These are phyloP conservation scores for Lactarius tabidus DNA, from an alignment of 768 basidiomycete genomes.

Conservation along the genomic window DNA sequence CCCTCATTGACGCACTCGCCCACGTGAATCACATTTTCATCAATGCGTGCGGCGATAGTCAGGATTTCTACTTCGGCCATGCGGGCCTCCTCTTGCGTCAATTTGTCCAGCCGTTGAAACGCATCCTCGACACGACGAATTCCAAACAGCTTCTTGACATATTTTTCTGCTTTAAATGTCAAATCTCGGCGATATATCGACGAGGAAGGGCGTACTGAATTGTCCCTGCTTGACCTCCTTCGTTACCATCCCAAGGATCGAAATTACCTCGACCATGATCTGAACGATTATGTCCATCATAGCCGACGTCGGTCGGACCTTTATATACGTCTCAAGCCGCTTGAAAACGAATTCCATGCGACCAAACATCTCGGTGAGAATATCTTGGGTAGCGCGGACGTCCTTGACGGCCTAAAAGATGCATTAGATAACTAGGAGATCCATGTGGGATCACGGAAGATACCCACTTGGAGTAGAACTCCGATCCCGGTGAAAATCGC, in stretches of 20 bases:
- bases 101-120: background rate
- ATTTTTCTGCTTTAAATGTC: background rate
- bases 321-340: background rate
- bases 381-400: background rate
- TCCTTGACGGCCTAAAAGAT: background rate
- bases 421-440: too few species aligned
- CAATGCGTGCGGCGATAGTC: background rate
- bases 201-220: background rate
- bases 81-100: too few species aligned
- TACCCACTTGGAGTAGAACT: too few species aligned
- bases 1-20: too few species aligned
- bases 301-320: background rate
- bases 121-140: background rate
- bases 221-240: background rate
- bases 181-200: background rate
- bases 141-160: background rate
- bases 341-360: background rate
- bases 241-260: background rate
- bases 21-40: background rate
- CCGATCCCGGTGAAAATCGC: too few species aligned
- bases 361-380: background rate
- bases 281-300: background rate
- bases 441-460: too few species aligned
- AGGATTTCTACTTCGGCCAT: too few species aligned
- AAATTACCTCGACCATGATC: background rate